Base-by-base conservation (phyloP, 2,329 filamentous ascomycete genomes). In the Colletotrichum gloeosporioides region DNA sequence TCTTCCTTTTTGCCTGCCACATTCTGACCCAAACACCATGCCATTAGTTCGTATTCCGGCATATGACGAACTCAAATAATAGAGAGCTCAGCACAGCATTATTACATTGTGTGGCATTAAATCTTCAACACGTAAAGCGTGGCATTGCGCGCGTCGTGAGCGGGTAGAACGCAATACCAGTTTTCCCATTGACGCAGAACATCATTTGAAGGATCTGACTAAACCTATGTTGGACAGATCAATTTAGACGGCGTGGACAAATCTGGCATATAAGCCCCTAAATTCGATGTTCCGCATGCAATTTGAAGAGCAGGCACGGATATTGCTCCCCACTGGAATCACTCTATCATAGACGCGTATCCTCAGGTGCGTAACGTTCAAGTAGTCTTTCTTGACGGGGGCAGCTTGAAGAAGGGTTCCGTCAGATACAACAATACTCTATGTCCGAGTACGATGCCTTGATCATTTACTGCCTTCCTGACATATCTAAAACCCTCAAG, bases 21-120 rank as follows among this genome's bases (percentile, higher is more conserved):
- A 1, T 49, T 22, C 44, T 0, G 18, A 12, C 10, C 18, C 44
- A 44, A n/a, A 44, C 39, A 44, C 16, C 18, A 18, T n/a, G 39
- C 16, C 39, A 44, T 44, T n/a, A 44, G 0, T 6, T 18, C 8
- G 16, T 3, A 6, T 44, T n/a, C 8, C 8, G n/a, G 8, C 39
- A 0, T n/a, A 44, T 44, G 39, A 44, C 8, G 18, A 18, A n/a
- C 0, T 9, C 16, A 18, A 1, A 18, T 6, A 18, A n/a, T n/a
- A 0, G 8, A n/a, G 39, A 44, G 39, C 39, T n/a, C 39, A 6
- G 39, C 39, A 3, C 18, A n/a, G 16, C 16, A 5, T n/a, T 44
- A 44, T n/a, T n/a, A 10, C 8, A 44, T n/a, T 2, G 16, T 44
- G 4, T 44, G 16, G 0, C 0, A 44, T n/a, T 10, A 18, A n/a